These are phyloP conservation scores for Sextonia rubra DNA, from an alignment of 164 flowering plant species.

Conservation along the genomic window DNA sequence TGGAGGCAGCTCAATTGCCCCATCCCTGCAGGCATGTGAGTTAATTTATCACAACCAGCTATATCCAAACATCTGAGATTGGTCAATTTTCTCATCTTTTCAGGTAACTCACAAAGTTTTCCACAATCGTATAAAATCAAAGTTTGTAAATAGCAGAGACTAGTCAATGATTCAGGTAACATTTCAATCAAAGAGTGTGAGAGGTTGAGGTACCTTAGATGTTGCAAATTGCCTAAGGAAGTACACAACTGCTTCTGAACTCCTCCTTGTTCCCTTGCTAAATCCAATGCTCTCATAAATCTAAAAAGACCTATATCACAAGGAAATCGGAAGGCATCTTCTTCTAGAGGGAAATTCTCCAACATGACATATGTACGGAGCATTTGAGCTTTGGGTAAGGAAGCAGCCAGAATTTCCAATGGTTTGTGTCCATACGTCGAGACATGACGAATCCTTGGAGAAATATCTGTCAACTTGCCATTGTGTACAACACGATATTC, in stretches of 20 bases:
- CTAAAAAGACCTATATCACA: too few species aligned
- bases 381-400: background rate
- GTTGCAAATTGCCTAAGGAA: background rate
- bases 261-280: too few species aligned
- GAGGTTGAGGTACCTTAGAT: conserved; percentile 7
- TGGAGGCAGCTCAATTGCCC: background rate
- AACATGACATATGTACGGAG: too few species aligned
- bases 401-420: background rate
- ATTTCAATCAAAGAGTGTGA: background rate
- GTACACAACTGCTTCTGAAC: too few species aligned
- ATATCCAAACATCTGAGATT: conserved; percentile 12
- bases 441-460: background rate
- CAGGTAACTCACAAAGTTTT: background rate
- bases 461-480: background rate
- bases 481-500: background rate
- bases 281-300: too few species aligned
- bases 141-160: conserved; percentile 7
- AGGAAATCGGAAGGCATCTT: too few species aligned
- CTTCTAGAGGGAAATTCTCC: too few species aligned
- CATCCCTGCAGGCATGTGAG: background rate
- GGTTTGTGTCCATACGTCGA: background rate
- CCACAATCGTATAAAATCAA: background rate
- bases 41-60: background rate
- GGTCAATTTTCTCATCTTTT: background rate
- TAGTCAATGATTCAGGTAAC: background rate